Base-by-base conservation (phyloP, 352 stramenopile genomes). In the Globisporangium cystogenes region DNA sequence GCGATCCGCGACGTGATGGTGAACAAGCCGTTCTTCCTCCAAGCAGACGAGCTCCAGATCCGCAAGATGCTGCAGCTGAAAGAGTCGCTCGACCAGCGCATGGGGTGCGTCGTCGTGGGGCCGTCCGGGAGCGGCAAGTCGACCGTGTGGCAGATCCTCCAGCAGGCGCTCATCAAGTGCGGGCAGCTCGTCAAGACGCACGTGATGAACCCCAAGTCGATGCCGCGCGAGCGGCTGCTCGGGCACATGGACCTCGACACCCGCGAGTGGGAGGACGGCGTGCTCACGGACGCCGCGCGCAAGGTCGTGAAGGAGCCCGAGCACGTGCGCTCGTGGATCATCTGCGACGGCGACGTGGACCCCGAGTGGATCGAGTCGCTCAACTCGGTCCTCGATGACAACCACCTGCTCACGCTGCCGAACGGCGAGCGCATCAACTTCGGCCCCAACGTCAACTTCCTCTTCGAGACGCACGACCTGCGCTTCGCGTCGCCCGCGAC, bases 351-450 rank as follows among this genome's bases (percentile, higher is more conserved):
- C 7, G 94, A 98, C 51, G 93, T 98, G 16, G 95, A 98, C 57
- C 90, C 95, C 0, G 91, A 98, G 59, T 98, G 95, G 95, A 98
- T 98, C 54, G 95, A 98, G 66, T 96, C 79, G 21, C 64, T 98
- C 0, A 98, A 98, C 60, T 98, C 90, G 0, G 95, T 98, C 2
- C 56, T 98, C 1, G 95, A 98, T 43, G 96, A 99, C 63, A 99
- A 99, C 62, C 86, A 98, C 51, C 54, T 99, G 26, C 76, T 99
- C 10, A 98, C 95, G 11, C 62, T 99, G 41, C 95, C 95, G 2
- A 99, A 98, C 49, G 95, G 95, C 36, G 95, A 99, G 54, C 85
- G 95, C 21, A 98, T 99, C 57, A 94, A 82, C 65, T 98, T 99
- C 56, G 90, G 89, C 0, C 62, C 74, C 0, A 98, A 98, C 63